Conservation (phyloP, 768 basidiomycete species). For the Naganishia vishniacii region DNA sequence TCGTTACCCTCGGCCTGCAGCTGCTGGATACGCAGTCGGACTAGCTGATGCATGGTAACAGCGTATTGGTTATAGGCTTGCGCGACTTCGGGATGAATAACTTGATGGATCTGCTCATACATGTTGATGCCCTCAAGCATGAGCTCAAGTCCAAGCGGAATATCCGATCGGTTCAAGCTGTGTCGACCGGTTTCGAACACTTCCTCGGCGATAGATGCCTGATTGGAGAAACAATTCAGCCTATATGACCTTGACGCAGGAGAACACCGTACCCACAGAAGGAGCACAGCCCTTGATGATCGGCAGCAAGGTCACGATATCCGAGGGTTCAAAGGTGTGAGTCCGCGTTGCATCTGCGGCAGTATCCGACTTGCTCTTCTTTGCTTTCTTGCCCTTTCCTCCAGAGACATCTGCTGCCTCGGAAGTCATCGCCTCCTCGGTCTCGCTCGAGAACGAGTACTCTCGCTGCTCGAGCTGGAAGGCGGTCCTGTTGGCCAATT, state of each 20-base stretch:
- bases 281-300: constrained; percentile 49
- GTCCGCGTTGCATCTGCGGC: background rate
- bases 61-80: constrained; percentile 50
- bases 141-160: constrained; percentile 50
- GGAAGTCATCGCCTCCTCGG: constrained; percentile 22
- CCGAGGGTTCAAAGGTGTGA: constrained; percentile 48
- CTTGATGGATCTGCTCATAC: constrained; percentile 51
- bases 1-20: constrained; percentile 40
- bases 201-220: constrained; percentile 50
- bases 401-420: constrained; percentile 24
- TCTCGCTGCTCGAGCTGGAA: constrained; percentile 50
- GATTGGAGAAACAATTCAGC: too few relatives aligned
- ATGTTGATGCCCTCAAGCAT: constrained; percentile 50
- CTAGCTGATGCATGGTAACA: constrained; percentile 49
- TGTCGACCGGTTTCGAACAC: constrained; percentile 49
- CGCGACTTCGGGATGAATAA: constrained; percentile 52
- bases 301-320: constrained; percentile 50
- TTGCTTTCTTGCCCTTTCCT: constrained; percentile 15
- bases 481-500: constrained; percentile 48
- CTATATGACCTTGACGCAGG: too few relatives aligned
- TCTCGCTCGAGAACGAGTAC: constrained; percentile 42
- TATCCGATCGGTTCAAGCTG: constrained; percentile 47
- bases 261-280: constrained; percentile 35
- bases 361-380: constrained; percentile 23
- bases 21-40: constrained; percentile 45